phyloP scores from a whole-genome alignment of 2,329 filamentous ascomycete genomes.

The Epichloe elymi region DNA sequence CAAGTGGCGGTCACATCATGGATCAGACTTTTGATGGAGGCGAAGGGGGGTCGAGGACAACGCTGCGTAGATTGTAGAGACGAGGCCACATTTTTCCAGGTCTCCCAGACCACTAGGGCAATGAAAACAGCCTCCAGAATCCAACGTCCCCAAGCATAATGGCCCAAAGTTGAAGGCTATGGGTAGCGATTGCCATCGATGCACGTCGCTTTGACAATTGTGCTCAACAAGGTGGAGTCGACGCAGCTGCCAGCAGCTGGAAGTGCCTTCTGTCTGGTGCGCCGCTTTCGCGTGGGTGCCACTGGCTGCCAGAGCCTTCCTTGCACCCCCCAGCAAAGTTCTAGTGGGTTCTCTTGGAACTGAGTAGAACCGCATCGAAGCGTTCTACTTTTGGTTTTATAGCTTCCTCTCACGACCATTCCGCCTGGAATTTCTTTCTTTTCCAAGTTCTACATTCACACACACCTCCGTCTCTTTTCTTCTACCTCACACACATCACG shows the following conservation, averaged over 20 bases:
- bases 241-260: not conserved
- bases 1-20: conserved; percentile 10
- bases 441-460: too few relatives aligned
- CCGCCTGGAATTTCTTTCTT: not conserved
- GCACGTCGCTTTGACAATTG: too few relatives aligned
- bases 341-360: conserved; percentile 27
- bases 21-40: not conserved
- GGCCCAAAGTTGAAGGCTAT: not conserved
- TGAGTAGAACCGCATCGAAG: conserved; percentile 31
- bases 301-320: conserved; percentile 15
- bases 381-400: conserved; percentile 24
- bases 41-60: conserved; percentile 2
- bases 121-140: too few relatives aligned
- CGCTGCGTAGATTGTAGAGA: not conserved
- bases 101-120: not conserved
- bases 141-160: too few relatives aligned
- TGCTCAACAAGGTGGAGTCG: too few relatives aligned
- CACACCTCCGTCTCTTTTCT: not conserved
- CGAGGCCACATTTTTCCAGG: too few relatives aligned
- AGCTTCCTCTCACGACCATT: conserved; percentile 17
- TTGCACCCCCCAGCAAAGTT: conserved; percentile 21
- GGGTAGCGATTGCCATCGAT: too few relatives aligned
- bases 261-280: not conserved
- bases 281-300: not conserved
- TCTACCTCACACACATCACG: conserved; percentile 3